These are phyloP conservation scores for Colletotrichum filicis DNA, from an alignment of 2,329 filamentous ascomycete genomes.

Conservation along the genomic window DNA sequence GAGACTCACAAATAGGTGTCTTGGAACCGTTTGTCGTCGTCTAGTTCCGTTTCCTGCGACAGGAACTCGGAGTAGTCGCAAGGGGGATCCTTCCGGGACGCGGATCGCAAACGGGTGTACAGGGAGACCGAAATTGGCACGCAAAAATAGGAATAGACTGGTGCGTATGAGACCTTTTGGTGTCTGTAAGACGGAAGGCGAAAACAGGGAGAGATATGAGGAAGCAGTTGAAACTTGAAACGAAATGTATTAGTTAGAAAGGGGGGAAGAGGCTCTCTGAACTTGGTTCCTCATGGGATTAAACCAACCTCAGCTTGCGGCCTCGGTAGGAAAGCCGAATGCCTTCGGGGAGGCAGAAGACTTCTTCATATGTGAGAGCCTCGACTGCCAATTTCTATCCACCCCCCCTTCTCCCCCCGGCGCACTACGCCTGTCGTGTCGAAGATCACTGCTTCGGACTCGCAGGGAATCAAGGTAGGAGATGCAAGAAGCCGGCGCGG, in stretches of 20 bases:
- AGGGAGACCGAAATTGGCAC: constrained; percentile 1
- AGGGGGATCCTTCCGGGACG: background rate
- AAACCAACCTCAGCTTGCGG: background rate
- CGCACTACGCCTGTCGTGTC: background rate
- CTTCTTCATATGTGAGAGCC: background rate
- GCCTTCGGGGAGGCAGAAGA: background rate
- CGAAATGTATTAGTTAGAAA: background rate
- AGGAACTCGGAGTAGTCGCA: background rate
- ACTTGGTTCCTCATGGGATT: background rate
- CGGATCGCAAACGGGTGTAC: constrained; percentile 3
- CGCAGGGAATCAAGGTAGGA: background rate
- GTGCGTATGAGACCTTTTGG: background rate
- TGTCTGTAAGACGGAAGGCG: background rate
- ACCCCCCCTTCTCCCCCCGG: background rate
- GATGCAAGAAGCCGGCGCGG: background rate
- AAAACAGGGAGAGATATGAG: background rate
- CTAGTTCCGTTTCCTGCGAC: background rate
- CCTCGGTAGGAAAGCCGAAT: background rate
- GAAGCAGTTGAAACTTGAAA: background rate
- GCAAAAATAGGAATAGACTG: background rate
- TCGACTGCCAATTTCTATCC: background rate
- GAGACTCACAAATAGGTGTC: background rate
- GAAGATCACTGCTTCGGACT: background rate
- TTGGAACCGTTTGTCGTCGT: background rate
- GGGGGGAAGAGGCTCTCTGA: background rate